These are phyloP conservation scores for Zoysia japonica DNA, from an alignment of 176 grass and related monocot genomes.

Conservation along the genomic window DNA sequence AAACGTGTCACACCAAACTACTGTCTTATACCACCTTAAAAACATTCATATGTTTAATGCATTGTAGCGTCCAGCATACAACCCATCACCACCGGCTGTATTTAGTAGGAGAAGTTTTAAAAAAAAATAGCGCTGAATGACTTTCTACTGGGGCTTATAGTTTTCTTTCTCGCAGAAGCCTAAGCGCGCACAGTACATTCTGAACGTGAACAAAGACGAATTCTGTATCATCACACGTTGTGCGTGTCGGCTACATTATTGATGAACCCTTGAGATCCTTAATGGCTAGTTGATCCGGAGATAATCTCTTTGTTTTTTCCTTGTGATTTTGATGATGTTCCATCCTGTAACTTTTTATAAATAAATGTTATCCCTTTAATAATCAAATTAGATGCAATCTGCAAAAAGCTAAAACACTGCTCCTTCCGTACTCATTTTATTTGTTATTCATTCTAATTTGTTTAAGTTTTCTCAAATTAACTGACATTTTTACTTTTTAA, in stretches of 20 bases:
- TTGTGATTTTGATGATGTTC: not conserved
- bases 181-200: not conserved
- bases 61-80: too few species aligned
- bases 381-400: not conserved
- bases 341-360: not conserved
- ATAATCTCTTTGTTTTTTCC: too few species aligned
- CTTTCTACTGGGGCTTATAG: constrained; percentile 8
- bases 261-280: not conserved
- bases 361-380: not conserved
- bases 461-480: too few species aligned
- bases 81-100: too few species aligned
- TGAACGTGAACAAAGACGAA: not conserved
- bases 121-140: not conserved
- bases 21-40: not conserved
- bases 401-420: too few species aligned
- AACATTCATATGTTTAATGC: not conserved
- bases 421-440: too few species aligned
- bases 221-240: not conserved
- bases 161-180: not conserved
- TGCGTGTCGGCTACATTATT: not conserved
- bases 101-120: too few species aligned
- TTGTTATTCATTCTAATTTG: too few species aligned
- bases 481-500: too few species aligned
- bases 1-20: not conserved
- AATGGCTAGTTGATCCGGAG: not conserved